phyloP scores from a whole-genome alignment of 306 rosid species.

The Vicia villosa region DNA sequence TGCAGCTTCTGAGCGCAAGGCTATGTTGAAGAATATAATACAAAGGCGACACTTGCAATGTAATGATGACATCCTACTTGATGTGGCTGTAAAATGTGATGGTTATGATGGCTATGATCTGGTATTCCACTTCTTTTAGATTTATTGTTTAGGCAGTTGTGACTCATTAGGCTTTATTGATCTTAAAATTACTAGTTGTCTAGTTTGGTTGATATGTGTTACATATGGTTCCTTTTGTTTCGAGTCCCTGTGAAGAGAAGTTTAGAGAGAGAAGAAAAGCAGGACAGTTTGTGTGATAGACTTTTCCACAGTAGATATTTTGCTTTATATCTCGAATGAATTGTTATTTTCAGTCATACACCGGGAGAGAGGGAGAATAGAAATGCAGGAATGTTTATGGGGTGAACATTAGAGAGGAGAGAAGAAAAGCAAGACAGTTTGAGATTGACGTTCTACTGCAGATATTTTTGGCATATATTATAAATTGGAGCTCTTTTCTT shows the following conservation, averaged over 20 bases:
- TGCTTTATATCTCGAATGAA: conserved; percentile 2
- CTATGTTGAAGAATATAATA: conserved; percentile 86
- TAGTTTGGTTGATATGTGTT: conserved; percentile 25
- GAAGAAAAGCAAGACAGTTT: not conserved
- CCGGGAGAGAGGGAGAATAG: too few relatives aligned
- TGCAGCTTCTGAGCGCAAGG: conserved; percentile 82
- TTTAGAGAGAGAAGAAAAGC: conserved; percentile 21
- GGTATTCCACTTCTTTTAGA: conserved; percentile 54
- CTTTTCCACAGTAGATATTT: conserved; percentile 17
- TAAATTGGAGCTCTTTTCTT: conserved; percentile 18
- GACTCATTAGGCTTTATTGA: conserved; percentile 9
- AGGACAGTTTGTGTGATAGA: conserved; percentile 11
- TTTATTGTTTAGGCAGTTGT: not conserved
- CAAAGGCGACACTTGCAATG: conserved; percentile 74
- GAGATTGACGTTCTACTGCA: not conserved
- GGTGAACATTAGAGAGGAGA: not conserved
- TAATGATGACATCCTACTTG: conserved; percentile 67
- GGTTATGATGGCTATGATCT: conserved; percentile 98
- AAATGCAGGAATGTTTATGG: too few relatives aligned
- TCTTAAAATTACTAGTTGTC: conserved; percentile 17
- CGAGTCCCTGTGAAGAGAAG: conserved; percentile 25
- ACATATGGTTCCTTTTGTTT: conserved; percentile 15
- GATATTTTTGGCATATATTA: conserved; percentile 8
- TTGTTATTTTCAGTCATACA: not conserved
- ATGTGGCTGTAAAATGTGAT: conserved; percentile 85